Base-by-base conservation (phyloP, 306 rosid species). In the Acacia melanoxylon region DNA sequence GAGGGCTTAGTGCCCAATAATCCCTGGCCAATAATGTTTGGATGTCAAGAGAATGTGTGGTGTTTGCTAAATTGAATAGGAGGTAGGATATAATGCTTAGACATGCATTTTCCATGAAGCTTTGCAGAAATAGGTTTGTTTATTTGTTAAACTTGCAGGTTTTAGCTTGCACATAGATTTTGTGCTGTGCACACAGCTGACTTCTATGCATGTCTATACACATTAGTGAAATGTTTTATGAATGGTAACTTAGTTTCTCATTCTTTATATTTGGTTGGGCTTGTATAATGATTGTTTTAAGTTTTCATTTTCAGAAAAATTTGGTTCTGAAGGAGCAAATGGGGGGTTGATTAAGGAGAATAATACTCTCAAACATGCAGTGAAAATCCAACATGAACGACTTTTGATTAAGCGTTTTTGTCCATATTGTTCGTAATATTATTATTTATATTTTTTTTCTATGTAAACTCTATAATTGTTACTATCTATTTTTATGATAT, bases 361-460 rank as follows among this genome's bases (percentile, higher is more conserved):
- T 83, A 83, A 88, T 16, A 89, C 92, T 70, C 94, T 93, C 52
- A 93, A 89, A 83, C 94, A 90, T 13, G 97, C 97, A 2, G 95
- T 95, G 76, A 86, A 90, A 59, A 93, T 91, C 84, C 96, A 93
- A 82, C 91, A 89, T 67, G 98, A 95, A 78, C 96, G 98, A 4
- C 97, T 92, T 40, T n/a, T n/a, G n/a, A n/a, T n/a, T n/a, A n/a
- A n/a, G n/a, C n/a, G n/a, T n/a, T n/a, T n/a, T n/a, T n/a, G n/a
- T n/a, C n/a, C n/a, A n/a, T n/a, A n/a, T n/a, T n/a, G n/a, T n/a
- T n/a, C n/a, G n/a, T n/a, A n/a, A n/a, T n/a, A n/a, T n/a, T n/a
- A n/a, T n/a, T n/a, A n/a, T n/a, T n/a, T n/a, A n/a, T n/a, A n/a
- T n/a, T n/a, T n/a, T n/a, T n/a, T n/a, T n/a, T n/a, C n/a, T n/a